Conservation (phyloP, 768 basidiomycete species). For the Mycena indigotica region DNA sequence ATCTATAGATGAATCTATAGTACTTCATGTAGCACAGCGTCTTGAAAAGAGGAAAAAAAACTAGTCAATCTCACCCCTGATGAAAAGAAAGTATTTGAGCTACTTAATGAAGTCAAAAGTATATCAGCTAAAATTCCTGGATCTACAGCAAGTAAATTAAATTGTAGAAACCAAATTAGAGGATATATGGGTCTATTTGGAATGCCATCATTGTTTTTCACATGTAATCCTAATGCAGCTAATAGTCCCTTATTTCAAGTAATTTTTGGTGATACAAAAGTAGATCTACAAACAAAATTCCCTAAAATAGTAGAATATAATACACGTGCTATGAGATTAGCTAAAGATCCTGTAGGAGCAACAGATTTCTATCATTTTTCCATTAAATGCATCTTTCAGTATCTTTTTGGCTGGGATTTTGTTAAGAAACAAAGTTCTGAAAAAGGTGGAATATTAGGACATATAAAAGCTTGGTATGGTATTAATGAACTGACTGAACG, state of each 20-base stretch:
- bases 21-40: background rate
- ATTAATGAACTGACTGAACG: conserved; percentile 29
- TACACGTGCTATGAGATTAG: conserved; percentile 26
- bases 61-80: background rate
- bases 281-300: conserved; percentile 18
- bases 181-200: conserved; percentile 33
- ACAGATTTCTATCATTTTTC: conserved; percentile 35
- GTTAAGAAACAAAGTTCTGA: background rate
- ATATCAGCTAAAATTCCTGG: conserved; percentile 35
- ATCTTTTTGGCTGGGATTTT: conserved; percentile 33
- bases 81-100: conserved; percentile 24
- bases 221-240: conserved; percentile 23
- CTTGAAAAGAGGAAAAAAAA: background rate
- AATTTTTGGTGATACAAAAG: conserved; percentile 20
- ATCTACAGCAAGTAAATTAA: conserved; percentile 31
- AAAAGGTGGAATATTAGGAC: conserved; percentile 34
- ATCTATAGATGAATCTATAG: no score
- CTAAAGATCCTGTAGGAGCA: conserved; percentile 36
- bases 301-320: conserved; percentile 20
- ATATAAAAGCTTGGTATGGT: conserved; percentile 33
- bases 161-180: conserved; percentile 25
- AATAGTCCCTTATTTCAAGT: conserved; percentile 36
- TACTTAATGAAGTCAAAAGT: conserved; percentile 31
- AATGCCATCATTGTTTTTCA: conserved; percentile 30
- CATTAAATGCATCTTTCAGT: conserved; percentile 26